Percentiles rank a stretch among this genome's conserved stretches.
Conservation (phyloP, 163 green algal species). For the Prototheca wickerhamii region DNA sequence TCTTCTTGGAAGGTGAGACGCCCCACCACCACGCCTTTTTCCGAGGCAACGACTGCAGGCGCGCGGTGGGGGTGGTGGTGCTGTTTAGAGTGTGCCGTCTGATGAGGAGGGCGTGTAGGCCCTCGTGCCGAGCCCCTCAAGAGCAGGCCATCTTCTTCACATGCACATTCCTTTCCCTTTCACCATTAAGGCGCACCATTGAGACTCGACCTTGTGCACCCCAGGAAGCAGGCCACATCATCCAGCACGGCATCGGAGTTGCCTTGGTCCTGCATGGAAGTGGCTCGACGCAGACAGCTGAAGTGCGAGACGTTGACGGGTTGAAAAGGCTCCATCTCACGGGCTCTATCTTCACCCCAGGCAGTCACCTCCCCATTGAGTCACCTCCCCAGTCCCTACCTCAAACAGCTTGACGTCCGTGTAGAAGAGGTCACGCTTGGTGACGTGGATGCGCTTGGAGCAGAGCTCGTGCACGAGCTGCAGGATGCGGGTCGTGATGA, state of each 20-base stretch:
- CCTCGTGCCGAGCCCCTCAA: background rate
- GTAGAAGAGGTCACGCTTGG: conserved; percentile 98
- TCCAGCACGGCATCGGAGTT: conserved; percentile 86
- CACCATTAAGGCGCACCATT: conserved; percentile 70
- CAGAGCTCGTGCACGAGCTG: conserved; percentile 87
- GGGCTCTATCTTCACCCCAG: too few species aligned
- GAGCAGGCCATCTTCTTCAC: background rate
- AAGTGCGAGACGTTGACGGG: too few species aligned
- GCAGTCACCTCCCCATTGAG: background rate
- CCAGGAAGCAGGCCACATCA: conserved; percentile 91
- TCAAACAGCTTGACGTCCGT: conserved; percentile 95
- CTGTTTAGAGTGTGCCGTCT: background rate
- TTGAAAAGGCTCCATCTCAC: too few species aligned
- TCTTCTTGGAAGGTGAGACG: conserved; percentile 77
- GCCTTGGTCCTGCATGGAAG: conserved; percentile 53
- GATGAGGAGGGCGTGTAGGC: too few species aligned
- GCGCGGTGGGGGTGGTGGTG: background rate
- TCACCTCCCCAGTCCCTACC: conserved; percentile 23
- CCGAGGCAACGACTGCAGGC: conserved; percentile 80
- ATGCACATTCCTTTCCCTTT: background rate
- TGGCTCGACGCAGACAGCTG: background rate
- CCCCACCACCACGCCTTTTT: conserved; percentile 96
- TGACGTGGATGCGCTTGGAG: conserved; percentile 89
- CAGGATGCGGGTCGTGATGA: conserved; percentile 77
- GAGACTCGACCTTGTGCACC: conserved; percentile 84